These are phyloP conservation scores for Pulveroboletus sp. DNA, from an alignment of 768 basidiomycete species.

Conservation along the genomic window DNA sequence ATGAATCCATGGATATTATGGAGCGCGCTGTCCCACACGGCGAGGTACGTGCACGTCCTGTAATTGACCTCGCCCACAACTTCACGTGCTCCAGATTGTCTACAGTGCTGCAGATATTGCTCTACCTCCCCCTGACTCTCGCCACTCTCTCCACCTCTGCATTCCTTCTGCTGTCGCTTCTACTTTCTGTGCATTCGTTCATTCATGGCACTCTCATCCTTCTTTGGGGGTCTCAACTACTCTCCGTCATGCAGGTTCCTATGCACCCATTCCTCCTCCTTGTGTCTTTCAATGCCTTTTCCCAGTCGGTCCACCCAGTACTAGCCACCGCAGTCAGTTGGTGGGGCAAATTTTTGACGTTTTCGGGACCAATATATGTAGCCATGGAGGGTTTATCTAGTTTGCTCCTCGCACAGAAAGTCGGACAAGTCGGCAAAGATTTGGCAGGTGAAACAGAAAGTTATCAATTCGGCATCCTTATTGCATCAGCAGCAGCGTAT, in stretches of 20 bases:
- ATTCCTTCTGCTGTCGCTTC: slow-evolving; percentile 76
- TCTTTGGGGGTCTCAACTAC: slow-evolving; percentile 63
- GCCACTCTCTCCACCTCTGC: slow-evolving; percentile 77
- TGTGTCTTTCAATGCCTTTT: slow-evolving; percentile 82
- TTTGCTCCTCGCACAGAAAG: slow-evolving; percentile 74
- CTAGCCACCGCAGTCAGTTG: slow-evolving; percentile 53
- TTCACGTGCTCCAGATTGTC: slow-evolving; percentile 48
- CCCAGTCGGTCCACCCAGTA: slow-evolving; percentile 56
- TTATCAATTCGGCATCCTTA: slow-evolving; percentile 73
- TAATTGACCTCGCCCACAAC: neutral
- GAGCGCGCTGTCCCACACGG: slow-evolving; percentile 61
- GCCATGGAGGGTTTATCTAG: slow-evolving; percentile 82
- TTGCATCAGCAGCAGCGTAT: slow-evolving; percentile 74
- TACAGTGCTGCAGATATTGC: slow-evolving; percentile 74
- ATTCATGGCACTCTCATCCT: slow-evolving; percentile 78
- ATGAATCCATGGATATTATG: slow-evolving; percentile 63
- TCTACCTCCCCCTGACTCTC: slow-evolving; percentile 80
- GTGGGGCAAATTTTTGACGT: slow-evolving; percentile 71
- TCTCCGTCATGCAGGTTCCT: slow-evolving; percentile 79
- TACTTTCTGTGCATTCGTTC: slow-evolving; percentile 70
- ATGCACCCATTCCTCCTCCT: slow-evolving; percentile 85
- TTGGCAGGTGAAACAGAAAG: slow-evolving; percentile 69
- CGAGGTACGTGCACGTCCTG: slow-evolving; percentile 40
- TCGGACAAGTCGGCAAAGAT: slow-evolving; percentile 72
- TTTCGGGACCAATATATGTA: slow-evolving; percentile 76